These are phyloP conservation scores for Tothia fuscella DNA, from an alignment of 2,329 filamentous ascomycete species.

Conservation along the genomic window DNA sequence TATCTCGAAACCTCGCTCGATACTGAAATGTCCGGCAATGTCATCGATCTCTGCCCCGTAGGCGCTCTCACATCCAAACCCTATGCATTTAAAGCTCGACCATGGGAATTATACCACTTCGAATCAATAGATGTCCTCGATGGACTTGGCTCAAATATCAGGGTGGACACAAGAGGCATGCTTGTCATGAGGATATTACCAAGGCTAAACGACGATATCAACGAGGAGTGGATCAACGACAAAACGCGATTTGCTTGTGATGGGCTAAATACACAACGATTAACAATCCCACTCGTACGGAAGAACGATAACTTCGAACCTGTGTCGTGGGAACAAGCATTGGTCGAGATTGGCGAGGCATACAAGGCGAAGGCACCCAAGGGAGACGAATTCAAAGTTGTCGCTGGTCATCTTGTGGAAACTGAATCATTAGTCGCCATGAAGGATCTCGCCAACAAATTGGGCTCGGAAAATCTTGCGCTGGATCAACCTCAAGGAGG, in stretches of 20 bases:
- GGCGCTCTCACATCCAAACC: conserved; percentile 95
- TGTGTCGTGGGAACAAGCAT: conserved; percentile 87
- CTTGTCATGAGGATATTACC: conserved; percentile 94
- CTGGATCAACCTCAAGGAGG: conserved; percentile 80
- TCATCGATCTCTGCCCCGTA: conserved; percentile 96
- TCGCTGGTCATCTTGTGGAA: conserved; percentile 84
- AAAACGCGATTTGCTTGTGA: conserved; percentile 95
- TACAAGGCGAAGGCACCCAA: conserved; percentile 69
- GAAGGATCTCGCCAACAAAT: conserved; percentile 94
- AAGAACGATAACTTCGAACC: conserved; percentile 85
- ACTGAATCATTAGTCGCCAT: conserved; percentile 89
- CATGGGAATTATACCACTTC: conserved; percentile 93
- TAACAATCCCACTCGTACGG: conserved; percentile 84
- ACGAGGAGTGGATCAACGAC: conserved; percentile 99
- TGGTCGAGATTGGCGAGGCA: conserved; percentile 73
- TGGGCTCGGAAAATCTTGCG: conserved; percentile 90
- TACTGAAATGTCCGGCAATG: conserved; percentile 89
- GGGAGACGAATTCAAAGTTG: conserved; percentile 89
- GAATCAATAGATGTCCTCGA: conserved; percentile 94
- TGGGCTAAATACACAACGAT: conserved; percentile 86
- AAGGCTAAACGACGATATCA: conserved; percentile 91
- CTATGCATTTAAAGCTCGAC: conserved; percentile 90
- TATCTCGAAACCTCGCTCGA: conserved; percentile 92
- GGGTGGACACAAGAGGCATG: conserved; percentile 81
- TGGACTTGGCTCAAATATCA: conserved; percentile 85